Base-by-base conservation (phyloP, 768 basidiomycete genomes). In the Phylloporus sp. region DNA sequence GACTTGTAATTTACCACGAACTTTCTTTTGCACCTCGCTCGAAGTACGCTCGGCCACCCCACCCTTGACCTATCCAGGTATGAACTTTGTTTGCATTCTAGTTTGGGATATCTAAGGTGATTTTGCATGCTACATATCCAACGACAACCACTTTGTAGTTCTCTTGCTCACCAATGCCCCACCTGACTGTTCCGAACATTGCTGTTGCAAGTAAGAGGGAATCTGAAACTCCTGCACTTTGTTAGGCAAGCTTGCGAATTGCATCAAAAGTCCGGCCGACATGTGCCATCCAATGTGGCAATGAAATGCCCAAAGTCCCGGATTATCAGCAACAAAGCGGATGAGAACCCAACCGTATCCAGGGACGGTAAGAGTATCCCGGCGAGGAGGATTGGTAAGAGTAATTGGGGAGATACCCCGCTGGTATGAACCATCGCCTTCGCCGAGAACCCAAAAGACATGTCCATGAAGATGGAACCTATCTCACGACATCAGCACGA, bases 261-360 rank as follows among this genome's bases (percentile, higher is more conserved):
- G 70, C 66, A 74, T 66, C 33, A 74, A 28, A 23, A 74, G 54
- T 8, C 72, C 72, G 0, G 69, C 61, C 0, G 68, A 66, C 67
- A 70, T 71, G 49, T 69, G 66, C 69, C 69, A 69, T 38, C 48
- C 57, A 53, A 60, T 59, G 50, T 71, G 74, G 29, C 73, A 75
- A 53, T 75, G 73, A 59, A 75, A 70, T 1, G 71, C 69, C 73
- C 73, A 75, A 31, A 71, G 46, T 24, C 74, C 73, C 0, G 74
- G 69, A 44, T 74, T 74, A 53, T 75, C 71, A 6, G 67, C 64
- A 14, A 71, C 58, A 48, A 73, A 73, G 24, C 74, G 68, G 18
- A 76, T 60, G 15, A 61, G 58, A 23, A 63, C 52, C 56, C 60
- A 74, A 23, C 65, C 64, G 46, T 55, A 73, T 17, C 66, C 66